Base-by-base conservation (phyloP, 2,329 filamentous ascomycete species). In the Trichoderma sp. region DNA sequence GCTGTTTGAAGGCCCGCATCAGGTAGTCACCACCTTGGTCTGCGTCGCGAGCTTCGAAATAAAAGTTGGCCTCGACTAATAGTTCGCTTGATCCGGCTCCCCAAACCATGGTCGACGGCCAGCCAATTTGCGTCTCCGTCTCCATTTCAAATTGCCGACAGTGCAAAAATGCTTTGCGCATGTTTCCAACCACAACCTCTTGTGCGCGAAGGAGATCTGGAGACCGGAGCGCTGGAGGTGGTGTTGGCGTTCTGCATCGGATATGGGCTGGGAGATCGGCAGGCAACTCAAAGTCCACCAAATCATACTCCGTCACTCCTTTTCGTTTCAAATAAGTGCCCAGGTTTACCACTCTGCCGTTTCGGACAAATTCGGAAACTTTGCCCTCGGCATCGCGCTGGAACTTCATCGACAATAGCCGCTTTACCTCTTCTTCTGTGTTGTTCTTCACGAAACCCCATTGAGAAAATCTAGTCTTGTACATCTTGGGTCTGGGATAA, bases 371-470 rank as follows among this genome's bases (percentile, higher is more conserved):
- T 65, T 86, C 83, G 1, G 85, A 86, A 32, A 86, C 83, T 74
- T 87, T 87, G 71, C 85, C 85, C 74, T 86, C 83, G 4, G 85
- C 85, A 75, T 86, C 85, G 57, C 85, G 84, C 74, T 86, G 84
- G 60, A 86, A 86, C 73, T 87, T 86, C 78, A 86, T 84, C 51
- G 84, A 85, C 9, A 87, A 78, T 64, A 87, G 79, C 21, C 83
- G 81, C 76, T 86, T 85, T 8, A 87, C 84, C 71, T 87, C 85
- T 30, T 86, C 85, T 72, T 87, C 85, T 56, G 85, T 87, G 73
- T 87, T 87, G 72, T 87, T 87, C 79, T 87, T 87, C 53, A 85
- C 85, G 73, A 87, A 87, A 0, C 85, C 85, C 85, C 85, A 87
- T 73, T 86, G 84, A 15, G 86, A 86, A 75, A 87, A 87, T 28